Conservation (phyloP, 306 rosid species). For the Macrotyloma uniflorum region DNA sequence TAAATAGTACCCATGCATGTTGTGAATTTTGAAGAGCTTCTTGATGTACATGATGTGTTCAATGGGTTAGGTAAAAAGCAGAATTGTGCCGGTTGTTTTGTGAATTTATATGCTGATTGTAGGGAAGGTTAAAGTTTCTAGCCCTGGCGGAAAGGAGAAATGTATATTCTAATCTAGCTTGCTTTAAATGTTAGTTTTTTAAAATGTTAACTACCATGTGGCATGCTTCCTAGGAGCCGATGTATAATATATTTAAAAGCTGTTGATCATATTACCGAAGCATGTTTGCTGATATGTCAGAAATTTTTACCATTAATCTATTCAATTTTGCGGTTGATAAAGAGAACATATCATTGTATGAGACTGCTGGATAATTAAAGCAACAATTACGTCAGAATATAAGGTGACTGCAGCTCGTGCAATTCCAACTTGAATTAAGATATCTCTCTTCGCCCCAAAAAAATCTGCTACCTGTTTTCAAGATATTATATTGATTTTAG, state of each 20-base stretch:
- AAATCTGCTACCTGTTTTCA: not conserved
- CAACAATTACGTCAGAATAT: not conserved
- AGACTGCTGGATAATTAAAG: not conserved
- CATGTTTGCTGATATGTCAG: not conserved
- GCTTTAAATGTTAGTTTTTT: constrained; percentile 17
- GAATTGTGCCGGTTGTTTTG: constrained; percentile 15
- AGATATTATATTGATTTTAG: not conserved
- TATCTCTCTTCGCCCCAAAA: not conserved
- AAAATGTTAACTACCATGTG: not conserved
- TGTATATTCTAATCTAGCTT: constrained; percentile 37
- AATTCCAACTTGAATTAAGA: not conserved
- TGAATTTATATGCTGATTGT: constrained; percentile 5
- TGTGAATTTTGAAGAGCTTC: constrained; percentile 40
- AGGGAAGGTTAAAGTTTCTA: not conserved
- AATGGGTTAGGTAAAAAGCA: constrained; percentile 11
- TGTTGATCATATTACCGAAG: not conserved
- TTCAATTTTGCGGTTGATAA: not conserved
- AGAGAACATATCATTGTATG: not conserved
- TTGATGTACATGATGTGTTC: constrained; percentile 35
- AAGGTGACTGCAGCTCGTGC: constrained; percentile 1
- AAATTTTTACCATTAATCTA: not conserved
- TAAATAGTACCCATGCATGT: constrained; percentile 30
- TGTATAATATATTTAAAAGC: constrained; percentile 23
- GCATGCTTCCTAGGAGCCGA: not conserved
- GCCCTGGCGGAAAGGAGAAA: constrained; percentile 2